Evolutionary conservation across 176 grass and related monocot species (phyloP), one percentile per base, ranked within the genome.

Genomic region (Carex parvula): DNA sequence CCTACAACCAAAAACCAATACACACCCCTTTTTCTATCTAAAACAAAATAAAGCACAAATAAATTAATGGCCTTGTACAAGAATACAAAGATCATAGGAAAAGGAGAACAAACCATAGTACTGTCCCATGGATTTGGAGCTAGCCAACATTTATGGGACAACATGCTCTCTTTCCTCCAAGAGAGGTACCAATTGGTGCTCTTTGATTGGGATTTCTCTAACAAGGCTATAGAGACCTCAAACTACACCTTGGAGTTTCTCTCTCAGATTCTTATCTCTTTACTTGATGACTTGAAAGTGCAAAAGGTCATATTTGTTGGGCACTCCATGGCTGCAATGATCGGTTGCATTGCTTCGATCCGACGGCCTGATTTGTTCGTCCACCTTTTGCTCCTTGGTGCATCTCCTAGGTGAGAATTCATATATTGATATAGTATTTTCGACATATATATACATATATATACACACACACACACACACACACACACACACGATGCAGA

Each of bases 181-280:
- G 70, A 63, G 44, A 90, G 14, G 44, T 92, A 89, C 88, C 84
- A 84, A 83, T 80, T 97, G 35, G 60, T 97, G 26, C 88, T 97
- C 74, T 97, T 97, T 70, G 94, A 97, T 84, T 97, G 94, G 94
- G 92, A 97, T 55, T 92, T 97, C 85, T 81, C 85, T 6, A 63
- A 61, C 69, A 42, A 54, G 53, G 2, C 11, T 18, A 24, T 54
- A 72, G 0, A 70, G 50, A 0, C 67, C 12, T 11, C 0, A 58
- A 80, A 74, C 9, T 97, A 88, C 87, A 83, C 92, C n/a, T 94
- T 94, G 79, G 65, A 77, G 17, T 18, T 88, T 81, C 89, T 87
- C 70, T 83, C 94, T 22, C 87, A 94, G 41, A 85, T 80, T 63
- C 70, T 97, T 14, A 84, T 88, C 32, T 77, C 67, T 64, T 86